These are phyloP conservation scores for Balamuthia mandrillaris DNA, from an alignment of 208 protist genomes.

Conservation along the genomic window DNA sequence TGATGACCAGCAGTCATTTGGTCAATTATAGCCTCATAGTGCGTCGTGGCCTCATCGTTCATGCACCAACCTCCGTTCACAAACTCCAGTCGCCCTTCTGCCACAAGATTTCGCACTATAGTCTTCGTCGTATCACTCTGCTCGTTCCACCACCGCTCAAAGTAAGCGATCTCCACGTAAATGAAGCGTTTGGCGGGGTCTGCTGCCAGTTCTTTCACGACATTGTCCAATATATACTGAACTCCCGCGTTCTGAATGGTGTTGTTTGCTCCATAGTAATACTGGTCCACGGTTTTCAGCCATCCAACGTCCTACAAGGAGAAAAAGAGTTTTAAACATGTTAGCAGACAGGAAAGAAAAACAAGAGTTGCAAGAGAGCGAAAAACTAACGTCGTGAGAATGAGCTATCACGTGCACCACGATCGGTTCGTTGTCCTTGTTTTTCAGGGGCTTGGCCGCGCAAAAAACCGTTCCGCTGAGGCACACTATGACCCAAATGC, in stretches of 20 bases:
- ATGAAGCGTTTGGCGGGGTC: constrained; percentile 15
- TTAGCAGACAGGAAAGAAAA: too few species aligned
- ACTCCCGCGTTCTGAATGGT: constrained; percentile 54
- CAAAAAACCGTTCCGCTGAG: too few species aligned
- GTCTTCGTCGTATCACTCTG: background rate
- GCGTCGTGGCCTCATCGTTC: constrained; percentile 57
- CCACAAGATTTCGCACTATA: background rate
- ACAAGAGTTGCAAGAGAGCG: too few species aligned
- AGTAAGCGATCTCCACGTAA: background rate
- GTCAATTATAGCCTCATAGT: constrained; percentile 49
- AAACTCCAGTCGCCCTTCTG: constrained; percentile 21
- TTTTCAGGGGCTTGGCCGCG: too few species aligned
- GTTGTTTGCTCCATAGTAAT: constrained; percentile 59
- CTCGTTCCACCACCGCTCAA: constrained; percentile 15
- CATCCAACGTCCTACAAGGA: constrained; percentile 48
- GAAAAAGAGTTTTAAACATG: too few species aligned
- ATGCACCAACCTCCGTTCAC: constrained; percentile 53
- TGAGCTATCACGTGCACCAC: too few species aligned
- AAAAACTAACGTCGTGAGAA: too few species aligned
- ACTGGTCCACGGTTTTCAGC: constrained; percentile 61
- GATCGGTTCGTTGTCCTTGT: too few species aligned
- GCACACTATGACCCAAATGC: too few species aligned
- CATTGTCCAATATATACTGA: constrained; percentile 58
- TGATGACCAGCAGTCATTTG: constrained; percentile 56
- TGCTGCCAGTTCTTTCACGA: background rate